phyloP scores from a whole-genome alignment of 225 moss, liverwort and hornwort species.

The Climacium dendroides region DNA sequence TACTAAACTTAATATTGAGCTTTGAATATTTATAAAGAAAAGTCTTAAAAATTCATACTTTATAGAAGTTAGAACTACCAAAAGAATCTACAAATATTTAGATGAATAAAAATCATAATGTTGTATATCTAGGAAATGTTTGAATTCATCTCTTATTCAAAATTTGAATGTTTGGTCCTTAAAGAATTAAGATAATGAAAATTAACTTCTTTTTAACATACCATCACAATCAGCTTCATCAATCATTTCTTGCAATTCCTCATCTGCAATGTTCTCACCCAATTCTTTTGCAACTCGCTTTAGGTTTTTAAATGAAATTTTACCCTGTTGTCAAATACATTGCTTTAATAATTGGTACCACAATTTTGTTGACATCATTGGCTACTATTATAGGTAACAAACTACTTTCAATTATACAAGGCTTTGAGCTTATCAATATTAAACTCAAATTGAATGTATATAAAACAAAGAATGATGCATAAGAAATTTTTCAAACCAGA shows the following conservation, averaged over 20 bases:
- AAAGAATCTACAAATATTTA: not conserved
- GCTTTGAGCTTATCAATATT: not conserved
- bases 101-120: not conserved
- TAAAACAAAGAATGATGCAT: not conserved
- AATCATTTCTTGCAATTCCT: slow-evolving; percentile 66
- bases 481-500: not conserved
- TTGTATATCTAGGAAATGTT: rapidly evolving
- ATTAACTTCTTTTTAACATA: not conserved
- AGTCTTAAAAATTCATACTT: not conserved
- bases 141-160: not conserved
- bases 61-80: not conserved
- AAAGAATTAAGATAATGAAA: not conserved
- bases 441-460: not conserved
- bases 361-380: not conserved
- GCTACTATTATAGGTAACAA: not conserved
- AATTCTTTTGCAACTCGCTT: slow-evolving; percentile 83
- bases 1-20: not conserved
- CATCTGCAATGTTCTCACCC: slow-evolving; percentile 45
- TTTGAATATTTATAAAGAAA: too few species aligned
- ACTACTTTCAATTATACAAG: not conserved
- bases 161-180: not conserved
- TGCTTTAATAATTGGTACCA: not conserved
- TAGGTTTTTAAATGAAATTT: slow-evolving; percentile 84
- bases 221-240: slow-evolving; percentile 89
- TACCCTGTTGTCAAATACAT: slow-evolving; percentile 38